phyloP scores from a whole-genome alignment of 805 yeast genomes.

The Wickerhamomyces sydowiorum region DNA sequence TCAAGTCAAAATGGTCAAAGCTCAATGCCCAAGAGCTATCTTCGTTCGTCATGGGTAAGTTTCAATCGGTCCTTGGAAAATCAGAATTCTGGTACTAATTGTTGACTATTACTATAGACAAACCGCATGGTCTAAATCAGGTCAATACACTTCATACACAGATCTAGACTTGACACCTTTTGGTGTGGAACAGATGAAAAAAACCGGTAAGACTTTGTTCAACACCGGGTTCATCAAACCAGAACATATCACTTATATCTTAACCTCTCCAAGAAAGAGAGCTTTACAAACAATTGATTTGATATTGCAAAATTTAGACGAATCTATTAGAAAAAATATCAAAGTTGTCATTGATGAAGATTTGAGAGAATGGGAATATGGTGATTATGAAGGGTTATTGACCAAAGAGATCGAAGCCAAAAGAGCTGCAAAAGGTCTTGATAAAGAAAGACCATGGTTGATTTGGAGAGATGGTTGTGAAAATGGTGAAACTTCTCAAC shows the following conservation, averaged over 20 bases:
- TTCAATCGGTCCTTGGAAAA: no score
- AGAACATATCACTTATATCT: slow-evolving; percentile 50
- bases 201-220: slow-evolving; percentile 68
- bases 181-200: slow-evolving; percentile 72
- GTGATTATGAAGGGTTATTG: slow-evolving; percentile 84
- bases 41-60: slow-evolving; percentile 67
- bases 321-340: slow-evolving; percentile 35
- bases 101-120: slow-evolving; percentile 34
- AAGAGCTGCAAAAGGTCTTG: slow-evolving; percentile 56
- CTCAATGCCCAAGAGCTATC: slow-evolving; percentile 59
- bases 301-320: slow-evolving; percentile 45
- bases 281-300: slow-evolving; percentile 73
- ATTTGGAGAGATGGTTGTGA: slow-evolving; percentile 95
- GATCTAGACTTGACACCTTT: slow-evolving; percentile 73
- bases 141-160: slow-evolving; percentile 85
- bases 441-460: slow-evolving; percentile 50
- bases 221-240: slow-evolving; percentile 65
- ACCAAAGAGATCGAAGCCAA: slow-evolving; percentile 61
- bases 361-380: slow-evolving; percentile 93
- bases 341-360: slow-evolving; percentile 54
- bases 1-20: slow-evolving; percentile 15
- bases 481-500: slow-evolving; percentile 67
- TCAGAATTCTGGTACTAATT: background rate
- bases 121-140: slow-evolving; percentile 93
- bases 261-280: slow-evolving; percentile 76